A percentile compares a stretch with the other conserved stretches of the same genome.
Conservation (phyloP, 108 stramenopile genomes). For the Hondaea fermentalgiana region DNA sequence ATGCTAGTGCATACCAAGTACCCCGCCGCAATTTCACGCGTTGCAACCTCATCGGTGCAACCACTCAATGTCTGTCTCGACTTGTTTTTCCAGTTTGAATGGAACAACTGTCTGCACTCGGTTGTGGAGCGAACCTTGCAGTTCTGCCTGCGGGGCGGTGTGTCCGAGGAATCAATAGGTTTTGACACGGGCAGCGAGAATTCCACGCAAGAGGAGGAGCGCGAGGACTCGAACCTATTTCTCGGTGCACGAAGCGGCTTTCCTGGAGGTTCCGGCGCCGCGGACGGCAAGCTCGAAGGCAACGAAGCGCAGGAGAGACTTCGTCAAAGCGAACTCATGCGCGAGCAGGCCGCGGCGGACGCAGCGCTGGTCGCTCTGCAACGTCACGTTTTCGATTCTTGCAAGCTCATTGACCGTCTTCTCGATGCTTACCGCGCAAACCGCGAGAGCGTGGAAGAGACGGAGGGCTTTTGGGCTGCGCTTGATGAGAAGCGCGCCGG, state of each 20-base stretch:
- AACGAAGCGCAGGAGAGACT: not conserved
- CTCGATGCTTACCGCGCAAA: not conserved
- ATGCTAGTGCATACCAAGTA: not conserved
- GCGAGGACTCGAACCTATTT: not conserved
- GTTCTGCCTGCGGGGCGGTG: not conserved
- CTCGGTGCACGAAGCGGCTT: not conserved
- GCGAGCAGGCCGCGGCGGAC: not conserved
- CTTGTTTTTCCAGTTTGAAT: not conserved
- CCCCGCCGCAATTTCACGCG: not conserved
- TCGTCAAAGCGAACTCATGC: not conserved
- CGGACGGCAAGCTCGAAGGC: not conserved
- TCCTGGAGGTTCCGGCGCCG: not conserved
- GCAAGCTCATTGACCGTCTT: not conserved
- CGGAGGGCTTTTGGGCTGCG: not conserved
- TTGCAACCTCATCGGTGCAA: not conserved
- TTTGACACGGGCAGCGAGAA: not conserved
- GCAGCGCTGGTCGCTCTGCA: not conserved
- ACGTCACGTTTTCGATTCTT: not conserved
- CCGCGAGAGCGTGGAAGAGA: not conserved
- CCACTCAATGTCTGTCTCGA: not conserved
- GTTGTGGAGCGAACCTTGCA: not conserved
- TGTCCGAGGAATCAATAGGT: constrained; percentile 8
- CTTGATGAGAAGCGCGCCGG: not conserved
- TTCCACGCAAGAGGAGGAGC: not conserved
- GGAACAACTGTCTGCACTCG: constrained; percentile 18